A percentile compares a stretch with the other conserved stretches of the same genome.
phyloP scores from a whole-genome alignment of 257 asterid species.

The Linderniella brevidens region DNA sequence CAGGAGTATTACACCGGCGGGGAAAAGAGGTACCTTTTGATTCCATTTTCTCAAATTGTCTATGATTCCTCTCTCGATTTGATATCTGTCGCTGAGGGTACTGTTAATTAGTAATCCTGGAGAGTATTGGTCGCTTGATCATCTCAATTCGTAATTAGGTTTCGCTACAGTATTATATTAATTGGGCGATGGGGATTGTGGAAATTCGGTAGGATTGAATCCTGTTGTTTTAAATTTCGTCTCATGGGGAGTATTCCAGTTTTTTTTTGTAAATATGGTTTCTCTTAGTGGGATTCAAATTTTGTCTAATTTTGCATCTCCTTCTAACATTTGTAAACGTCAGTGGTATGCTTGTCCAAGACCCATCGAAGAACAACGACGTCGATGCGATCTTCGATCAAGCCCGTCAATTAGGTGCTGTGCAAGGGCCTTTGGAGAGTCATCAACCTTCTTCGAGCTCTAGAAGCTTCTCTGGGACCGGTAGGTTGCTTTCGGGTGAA shows the following conservation, averaged over 20 bases:
- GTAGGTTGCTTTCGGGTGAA: constrained; percentile 70
- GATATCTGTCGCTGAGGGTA: too few species aligned
- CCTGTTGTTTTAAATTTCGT: too few species aligned
- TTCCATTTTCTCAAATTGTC: neutral
- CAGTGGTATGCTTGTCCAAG: constrained; percentile 88
- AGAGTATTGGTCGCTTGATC: too few species aligned
- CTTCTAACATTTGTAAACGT: constrained; percentile 4
- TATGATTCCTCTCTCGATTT: neutral
- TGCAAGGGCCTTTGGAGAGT: constrained; percentile 43
- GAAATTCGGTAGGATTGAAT: too few species aligned
- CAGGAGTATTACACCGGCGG: constrained; percentile 96
- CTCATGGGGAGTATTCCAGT: too few species aligned
- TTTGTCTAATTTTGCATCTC: neutral
- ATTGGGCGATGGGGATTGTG: too few species aligned
- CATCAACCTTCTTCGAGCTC: constrained; percentile 63
- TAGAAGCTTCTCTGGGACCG: constrained; percentile 68
- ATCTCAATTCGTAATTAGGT: too few species aligned
- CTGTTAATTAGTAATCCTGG: too few species aligned
- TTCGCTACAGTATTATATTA: too few species aligned
- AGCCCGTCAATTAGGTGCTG: constrained; percentile 64
- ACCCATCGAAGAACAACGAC: constrained; percentile 31
- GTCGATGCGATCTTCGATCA: constrained; percentile 46
- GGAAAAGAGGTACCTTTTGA: constrained; percentile 55
- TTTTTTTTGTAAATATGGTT: too few species aligned
- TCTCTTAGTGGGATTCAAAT: neutral